Evolutionary conservation across 306 rosid genomes (phyloP).

Genomic region (Prunus dulcis): DNA sequence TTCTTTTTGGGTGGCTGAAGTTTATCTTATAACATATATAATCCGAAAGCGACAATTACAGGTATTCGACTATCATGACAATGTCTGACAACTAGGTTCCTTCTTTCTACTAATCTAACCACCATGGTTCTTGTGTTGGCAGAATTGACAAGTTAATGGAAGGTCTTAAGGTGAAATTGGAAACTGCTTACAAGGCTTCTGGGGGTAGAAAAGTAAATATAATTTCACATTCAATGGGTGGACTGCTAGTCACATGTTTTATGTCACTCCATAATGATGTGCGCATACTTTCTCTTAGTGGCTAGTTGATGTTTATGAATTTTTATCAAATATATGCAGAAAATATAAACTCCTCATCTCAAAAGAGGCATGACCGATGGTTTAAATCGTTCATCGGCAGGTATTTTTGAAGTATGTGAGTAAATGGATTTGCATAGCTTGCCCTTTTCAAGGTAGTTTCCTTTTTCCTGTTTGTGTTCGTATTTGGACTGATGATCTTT

Average conservation of each 20-base stretch:
- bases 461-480: neutral
- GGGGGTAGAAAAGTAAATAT: conserved; percentile 90
- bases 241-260: conserved; percentile 69
- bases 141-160: conserved; percentile 76
- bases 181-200: conserved; percentile 76
- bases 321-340: conserved; percentile 22
- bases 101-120: conserved; percentile 1
- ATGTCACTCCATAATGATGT: conserved; percentile 74
- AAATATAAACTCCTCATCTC: neutral
- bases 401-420: conserved; percentile 73
- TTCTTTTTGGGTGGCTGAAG: neutral
- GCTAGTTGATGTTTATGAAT: conserved; percentile 14
- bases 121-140: conserved; percentile 24
- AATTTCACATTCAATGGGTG: conserved; percentile 95
- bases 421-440: conserved; percentile 85
- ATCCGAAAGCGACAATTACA: neutral
- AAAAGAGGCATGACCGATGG: conserved; percentile 18
- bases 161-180: conserved; percentile 69
- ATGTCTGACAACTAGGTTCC: conserved; percentile 5
- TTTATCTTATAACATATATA: neutral
- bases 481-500: neutral
- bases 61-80: neutral
- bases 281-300: conserved; percentile 31
- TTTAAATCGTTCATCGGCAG: conserved; percentile 50
- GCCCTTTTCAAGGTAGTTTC: conserved; percentile 85